phyloP scores from a whole-genome alignment of 164 flowering plant genomes.

The Umbellularia californica region DNA sequence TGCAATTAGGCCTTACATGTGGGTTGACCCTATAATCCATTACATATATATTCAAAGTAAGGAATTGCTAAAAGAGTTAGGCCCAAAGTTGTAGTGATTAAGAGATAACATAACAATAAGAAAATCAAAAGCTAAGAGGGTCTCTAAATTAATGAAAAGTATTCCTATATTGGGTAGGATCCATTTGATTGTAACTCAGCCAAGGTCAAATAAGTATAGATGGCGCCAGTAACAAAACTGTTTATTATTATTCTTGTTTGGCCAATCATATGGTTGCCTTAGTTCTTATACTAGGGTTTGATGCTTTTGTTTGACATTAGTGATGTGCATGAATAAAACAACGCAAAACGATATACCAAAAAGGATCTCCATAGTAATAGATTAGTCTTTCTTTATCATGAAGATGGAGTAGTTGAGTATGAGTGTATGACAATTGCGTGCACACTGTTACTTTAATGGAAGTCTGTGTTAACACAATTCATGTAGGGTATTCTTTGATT shows the following conservation, averaged over 20 bases:
- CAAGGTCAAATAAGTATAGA: too few species aligned
- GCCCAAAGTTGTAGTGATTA: too few species aligned
- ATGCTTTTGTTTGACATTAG: not conserved
- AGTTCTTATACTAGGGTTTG: not conserved
- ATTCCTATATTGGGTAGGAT: not conserved
- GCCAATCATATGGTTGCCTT: not conserved
- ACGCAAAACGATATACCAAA: too few species aligned
- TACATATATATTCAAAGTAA: too few species aligned
- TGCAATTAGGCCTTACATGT: not conserved
- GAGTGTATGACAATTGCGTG: not conserved
- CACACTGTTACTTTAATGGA: not conserved
- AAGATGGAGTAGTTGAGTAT: not conserved
- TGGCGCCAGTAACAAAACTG: not conserved
- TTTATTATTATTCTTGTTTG: not conserved
- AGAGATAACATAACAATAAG: too few species aligned
- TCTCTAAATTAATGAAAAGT: too few species aligned
- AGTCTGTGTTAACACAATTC: not conserved
- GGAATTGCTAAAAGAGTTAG: too few species aligned
- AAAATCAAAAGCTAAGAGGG: too few species aligned
- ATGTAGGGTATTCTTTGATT: not conserved
- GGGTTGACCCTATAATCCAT: too few species aligned
- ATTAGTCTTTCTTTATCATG: not conserved
- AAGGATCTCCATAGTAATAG: not conserved
- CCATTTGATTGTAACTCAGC: not conserved
- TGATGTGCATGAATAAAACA: too few species aligned